phyloP scores from a whole-genome alignment of 2,329 filamentous ascomycete species.

The Pochonia chlamydosporia region DNA sequence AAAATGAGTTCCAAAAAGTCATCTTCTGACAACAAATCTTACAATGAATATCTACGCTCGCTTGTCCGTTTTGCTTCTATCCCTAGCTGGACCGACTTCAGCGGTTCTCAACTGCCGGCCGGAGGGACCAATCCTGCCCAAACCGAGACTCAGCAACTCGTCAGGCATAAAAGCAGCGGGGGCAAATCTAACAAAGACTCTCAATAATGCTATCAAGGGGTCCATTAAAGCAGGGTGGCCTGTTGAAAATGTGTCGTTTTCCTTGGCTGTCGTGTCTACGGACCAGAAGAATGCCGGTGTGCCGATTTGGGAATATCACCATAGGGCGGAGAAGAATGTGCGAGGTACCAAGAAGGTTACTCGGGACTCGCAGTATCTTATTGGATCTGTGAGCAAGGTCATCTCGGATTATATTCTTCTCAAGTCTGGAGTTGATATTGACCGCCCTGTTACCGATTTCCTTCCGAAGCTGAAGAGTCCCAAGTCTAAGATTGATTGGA shows the following conservation, averaged over 20 bases:
- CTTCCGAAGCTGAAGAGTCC: conserved; percentile 24
- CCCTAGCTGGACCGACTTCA: not conserved
- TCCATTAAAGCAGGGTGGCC: conserved; percentile 28
- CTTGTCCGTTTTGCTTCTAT: conserved; percentile 1
- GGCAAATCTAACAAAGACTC: conserved; percentile 18
- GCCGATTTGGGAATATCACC: conserved; percentile 36
- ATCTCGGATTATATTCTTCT: conserved; percentile 31
- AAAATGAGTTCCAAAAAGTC: not conserved
- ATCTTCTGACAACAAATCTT: not conserved
- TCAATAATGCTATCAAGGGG: conserved; percentile 25
- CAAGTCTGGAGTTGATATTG: conserved; percentile 26
- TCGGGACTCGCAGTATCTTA: conserved; percentile 33
- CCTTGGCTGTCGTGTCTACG: conserved; percentile 27
- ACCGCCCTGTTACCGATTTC: conserved; percentile 26
- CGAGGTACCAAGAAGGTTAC: conserved; percentile 26
- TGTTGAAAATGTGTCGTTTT: conserved; percentile 31
- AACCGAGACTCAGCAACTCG: conserved; percentile 13
- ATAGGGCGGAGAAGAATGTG: conserved; percentile 26
- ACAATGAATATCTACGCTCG: conserved; percentile 1
- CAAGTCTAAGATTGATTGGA: conserved; percentile 25
- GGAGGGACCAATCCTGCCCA: conserved; percentile 24
- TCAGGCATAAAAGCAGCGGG: conserved; percentile 21
- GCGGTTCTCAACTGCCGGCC: conserved; percentile 21
- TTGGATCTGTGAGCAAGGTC: conserved; percentile 34
- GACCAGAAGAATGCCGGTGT: conserved; percentile 18